Evolutionary conservation across 2,329 filamentous ascomycete genomes (phyloP).

Genomic region (Penicillium decumbens): DNA sequence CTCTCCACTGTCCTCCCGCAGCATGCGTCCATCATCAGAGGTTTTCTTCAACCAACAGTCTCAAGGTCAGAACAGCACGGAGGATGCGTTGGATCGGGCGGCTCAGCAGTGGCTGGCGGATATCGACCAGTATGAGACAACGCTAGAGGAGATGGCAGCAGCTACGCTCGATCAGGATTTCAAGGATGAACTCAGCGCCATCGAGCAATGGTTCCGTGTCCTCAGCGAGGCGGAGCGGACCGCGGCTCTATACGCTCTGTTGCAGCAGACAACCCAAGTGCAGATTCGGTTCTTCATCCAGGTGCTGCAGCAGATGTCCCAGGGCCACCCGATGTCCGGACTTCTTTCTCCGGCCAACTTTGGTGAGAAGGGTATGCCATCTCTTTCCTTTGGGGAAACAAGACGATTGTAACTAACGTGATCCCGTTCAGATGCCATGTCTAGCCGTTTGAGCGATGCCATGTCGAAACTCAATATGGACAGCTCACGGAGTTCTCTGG

Average conservation of each 20-base stretch:
- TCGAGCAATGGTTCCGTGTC: conserved; percentile 99
- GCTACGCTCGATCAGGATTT: conserved; percentile 99
- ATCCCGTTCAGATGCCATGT: conserved; percentile 74
- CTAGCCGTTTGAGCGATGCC: conserved; percentile 87
- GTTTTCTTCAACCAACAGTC: conserved; percentile 78
- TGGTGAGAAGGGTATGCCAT: conserved; percentile 72
- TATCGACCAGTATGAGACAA: conserved; percentile 98
- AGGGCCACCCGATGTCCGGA: conserved; percentile 94
- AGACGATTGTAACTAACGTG: conserved; percentile 13
- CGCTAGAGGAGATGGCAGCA: conserved; percentile 96
- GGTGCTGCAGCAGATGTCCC: conserved; percentile 97
- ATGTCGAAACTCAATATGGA: conserved; percentile 94
- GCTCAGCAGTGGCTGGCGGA: conserved; percentile 98
- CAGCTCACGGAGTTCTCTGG: conserved; percentile 78
- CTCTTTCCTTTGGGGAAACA: background rate
- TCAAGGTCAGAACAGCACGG: conserved; percentile 62
- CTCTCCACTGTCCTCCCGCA: conserved; percentile 66
- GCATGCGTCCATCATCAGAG: conserved; percentile 88
- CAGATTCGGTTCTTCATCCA: conserved; percentile 99
- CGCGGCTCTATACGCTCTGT: conserved; percentile 85
- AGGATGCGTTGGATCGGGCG: conserved; percentile 87
- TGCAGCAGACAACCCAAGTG: conserved; percentile 98
- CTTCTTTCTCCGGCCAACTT: conserved; percentile 92
- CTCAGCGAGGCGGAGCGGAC: conserved; percentile 95
- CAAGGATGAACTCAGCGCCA: conserved; percentile 97